phyloP scores from a whole-genome alignment of 495 filamentous ascomycete species.

The Xylaria longipes region DNA sequence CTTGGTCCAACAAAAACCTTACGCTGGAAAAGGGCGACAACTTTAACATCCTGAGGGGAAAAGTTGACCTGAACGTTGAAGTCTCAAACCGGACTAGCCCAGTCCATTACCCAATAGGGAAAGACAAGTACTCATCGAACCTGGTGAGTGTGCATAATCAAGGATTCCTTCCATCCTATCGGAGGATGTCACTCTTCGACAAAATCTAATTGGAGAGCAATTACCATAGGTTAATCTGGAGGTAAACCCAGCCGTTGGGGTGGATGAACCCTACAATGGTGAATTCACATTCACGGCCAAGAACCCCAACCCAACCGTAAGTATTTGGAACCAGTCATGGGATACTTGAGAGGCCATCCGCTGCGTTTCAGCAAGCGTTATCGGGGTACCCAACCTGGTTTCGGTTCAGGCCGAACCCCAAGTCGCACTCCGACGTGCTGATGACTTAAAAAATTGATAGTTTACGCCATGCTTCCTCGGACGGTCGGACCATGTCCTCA shows the following conservation, averaged over 20 bases:
- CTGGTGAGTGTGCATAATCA: neutral
- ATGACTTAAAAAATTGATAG: neutral
- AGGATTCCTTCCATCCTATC: neutral
- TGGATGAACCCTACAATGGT: conserved; percentile 13
- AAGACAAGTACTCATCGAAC: conserved; percentile 6
- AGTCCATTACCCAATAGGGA: conserved; percentile 19
- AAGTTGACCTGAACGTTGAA: conserved; percentile 16
- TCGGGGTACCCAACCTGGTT: neutral
- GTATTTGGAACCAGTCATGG: neutral
- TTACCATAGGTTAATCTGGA: conserved; percentile 10
- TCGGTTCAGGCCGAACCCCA: neutral
- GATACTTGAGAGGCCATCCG: neutral
- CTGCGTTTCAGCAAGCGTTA: too few relatives aligned
- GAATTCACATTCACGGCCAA: conserved; percentile 1
- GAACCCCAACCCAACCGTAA: conserved; percentile 7
- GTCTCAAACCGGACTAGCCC: conserved; percentile 15
- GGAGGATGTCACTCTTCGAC: neutral
- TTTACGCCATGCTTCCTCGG: conserved; percentile 23
- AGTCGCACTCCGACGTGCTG: neutral
- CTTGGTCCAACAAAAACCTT: conserved; percentile 11
- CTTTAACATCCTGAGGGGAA: neutral
- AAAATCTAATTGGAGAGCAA: neutral
- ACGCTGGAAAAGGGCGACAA: conserved; percentile 18
- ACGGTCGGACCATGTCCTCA: neutral
- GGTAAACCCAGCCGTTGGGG: conserved; percentile 5